phyloP scores from a whole-genome alignment of 805 yeast species.

The Pichia eremophila region DNA sequence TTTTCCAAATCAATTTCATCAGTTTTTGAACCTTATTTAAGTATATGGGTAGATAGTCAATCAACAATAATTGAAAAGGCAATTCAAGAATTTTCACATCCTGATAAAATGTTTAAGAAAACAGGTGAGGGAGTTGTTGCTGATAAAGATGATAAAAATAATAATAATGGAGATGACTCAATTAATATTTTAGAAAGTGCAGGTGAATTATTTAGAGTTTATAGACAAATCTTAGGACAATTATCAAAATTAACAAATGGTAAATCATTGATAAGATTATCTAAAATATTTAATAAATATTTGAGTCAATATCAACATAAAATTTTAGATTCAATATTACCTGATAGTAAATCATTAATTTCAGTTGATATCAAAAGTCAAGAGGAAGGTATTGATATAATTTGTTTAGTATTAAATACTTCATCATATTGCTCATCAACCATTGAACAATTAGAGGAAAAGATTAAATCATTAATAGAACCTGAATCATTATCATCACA shows the following conservation, averaged over 20 bases:
- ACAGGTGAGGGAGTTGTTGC: constrained; percentile 23
- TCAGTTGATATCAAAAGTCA: constrained; percentile 30
- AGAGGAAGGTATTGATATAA: constrained; percentile 53
- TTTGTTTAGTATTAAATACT: constrained; percentile 72
- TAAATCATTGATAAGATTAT: constrained; percentile 40
- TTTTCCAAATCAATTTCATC: constrained; percentile 42
- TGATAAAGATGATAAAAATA: constrained; percentile 13
- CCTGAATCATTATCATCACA: constrained; percentile 28
- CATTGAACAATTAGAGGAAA: constrained; percentile 64
- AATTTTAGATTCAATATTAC: constrained; percentile 40
- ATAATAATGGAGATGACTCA: constrained; percentile 13
- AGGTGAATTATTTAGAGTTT: constrained; percentile 74
- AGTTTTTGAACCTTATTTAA: constrained; percentile 78
- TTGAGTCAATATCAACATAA: constrained; percentile 48
- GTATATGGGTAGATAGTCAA: constrained; percentile 82
- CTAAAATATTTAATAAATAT: constrained; percentile 55
- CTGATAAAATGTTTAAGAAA: constrained; percentile 40
- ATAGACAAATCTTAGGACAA: constrained; percentile 65
- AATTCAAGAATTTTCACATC: constrained; percentile 53
- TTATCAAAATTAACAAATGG: constrained; percentile 51
- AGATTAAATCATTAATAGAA: constrained; percentile 32
- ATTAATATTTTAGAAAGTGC: constrained; percentile 70
- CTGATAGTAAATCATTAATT: constrained; percentile 25
- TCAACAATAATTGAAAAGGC: constrained; percentile 53
- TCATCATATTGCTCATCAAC: constrained; percentile 84